Conservation (phyloP, 331 rosid genomes). For the Pyrus hybrid region DNA sequence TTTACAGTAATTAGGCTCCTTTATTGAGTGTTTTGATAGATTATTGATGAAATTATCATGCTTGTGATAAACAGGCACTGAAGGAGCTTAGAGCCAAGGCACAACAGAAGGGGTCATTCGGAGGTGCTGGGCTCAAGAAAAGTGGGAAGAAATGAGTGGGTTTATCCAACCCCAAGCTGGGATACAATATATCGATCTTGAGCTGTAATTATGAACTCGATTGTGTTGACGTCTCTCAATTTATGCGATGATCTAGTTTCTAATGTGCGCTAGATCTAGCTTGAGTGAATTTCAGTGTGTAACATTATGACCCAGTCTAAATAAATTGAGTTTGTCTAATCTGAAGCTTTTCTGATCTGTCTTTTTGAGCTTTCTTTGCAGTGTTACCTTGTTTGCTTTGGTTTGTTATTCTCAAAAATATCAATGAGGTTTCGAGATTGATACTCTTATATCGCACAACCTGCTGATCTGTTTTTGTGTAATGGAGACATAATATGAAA, state of each 20-base stretch:
- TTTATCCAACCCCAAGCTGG: background rate
- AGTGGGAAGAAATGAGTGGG: constrained; percentile 80
- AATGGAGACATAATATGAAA: no score
- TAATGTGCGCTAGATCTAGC: constrained; percentile 12
- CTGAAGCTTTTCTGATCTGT: constrained; percentile 3
- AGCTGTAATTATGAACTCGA: constrained; percentile 16
- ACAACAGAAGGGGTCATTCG: constrained; percentile 63
- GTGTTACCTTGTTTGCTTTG: background rate
- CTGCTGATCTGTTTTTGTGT: no score
- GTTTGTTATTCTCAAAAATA: background rate
- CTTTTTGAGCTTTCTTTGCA: background rate
- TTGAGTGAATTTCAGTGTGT: background rate
- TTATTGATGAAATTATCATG: background rate
- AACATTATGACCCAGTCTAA: constrained; percentile 17
- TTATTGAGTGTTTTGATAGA: background rate
- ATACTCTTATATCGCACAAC: no score
- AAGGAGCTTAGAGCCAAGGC: constrained; percentile 89
- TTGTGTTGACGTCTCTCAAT: constrained; percentile 2
- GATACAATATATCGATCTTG: constrained; percentile 10
- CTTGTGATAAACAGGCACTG: constrained; percentile 46
- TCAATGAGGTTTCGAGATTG: background rate
- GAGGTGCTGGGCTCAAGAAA: constrained; percentile 94
- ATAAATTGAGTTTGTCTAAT: constrained; percentile 8
- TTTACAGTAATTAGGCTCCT: background rate
- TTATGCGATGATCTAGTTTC: constrained; percentile 13